Base-by-base conservation (phyloP, 2,329 filamentous ascomycete genomes). In the Pseudofabraea citricarpa region DNA sequence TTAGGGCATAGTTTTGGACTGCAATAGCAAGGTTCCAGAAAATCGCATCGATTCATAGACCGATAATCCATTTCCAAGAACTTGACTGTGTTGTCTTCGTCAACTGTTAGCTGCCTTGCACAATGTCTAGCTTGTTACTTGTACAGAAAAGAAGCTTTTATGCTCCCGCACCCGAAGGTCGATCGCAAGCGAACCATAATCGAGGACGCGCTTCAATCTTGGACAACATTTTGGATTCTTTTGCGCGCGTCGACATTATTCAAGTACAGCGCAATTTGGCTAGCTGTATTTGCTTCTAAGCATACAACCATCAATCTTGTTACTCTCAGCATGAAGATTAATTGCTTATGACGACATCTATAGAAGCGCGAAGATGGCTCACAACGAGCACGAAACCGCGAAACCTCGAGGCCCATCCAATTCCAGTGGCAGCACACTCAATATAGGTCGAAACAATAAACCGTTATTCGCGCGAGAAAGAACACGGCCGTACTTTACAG, bases 331-430 rank as follows among this genome's bases (percentile, higher is more conserved):
- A 41, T 41, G 27, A 26, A 22, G 9, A 35, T 23, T 19, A 23
- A 22, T 35, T 35, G 27, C 32, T 22, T 15, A 41, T 41, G 40
- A 41, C 32, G 40, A 41, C 26, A 5, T 9, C 19, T 24, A n/a
- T 18, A 22, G 8, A 19, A 41, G 40, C 40, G 40, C 40, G 40
- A 41, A 22, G 19, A 41, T 41, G 40, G 40, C 40, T 41, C 27
- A 41, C 21, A 6, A 6, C 23, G 40, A 35, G 21, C 40, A 31
- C 40, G 40, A 41, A 20, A 22, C 29, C 4, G 40, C 29, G 40
- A 37, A 37, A 22, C 23, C 35, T 37, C 35, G 35, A 20, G 18
- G 21, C 12, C 35, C 9, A 6, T 22, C 35, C 23, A 22, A 21
- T 37, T 37, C 21, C n/a, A 37, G 15, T 15, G 15, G 12, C 5